A percentile compares a stretch with the other conserved stretches of the same genome.
phyloP scores from a whole-genome alignment of 768 basidiomycete species.

The Suillus discolor region DNA sequence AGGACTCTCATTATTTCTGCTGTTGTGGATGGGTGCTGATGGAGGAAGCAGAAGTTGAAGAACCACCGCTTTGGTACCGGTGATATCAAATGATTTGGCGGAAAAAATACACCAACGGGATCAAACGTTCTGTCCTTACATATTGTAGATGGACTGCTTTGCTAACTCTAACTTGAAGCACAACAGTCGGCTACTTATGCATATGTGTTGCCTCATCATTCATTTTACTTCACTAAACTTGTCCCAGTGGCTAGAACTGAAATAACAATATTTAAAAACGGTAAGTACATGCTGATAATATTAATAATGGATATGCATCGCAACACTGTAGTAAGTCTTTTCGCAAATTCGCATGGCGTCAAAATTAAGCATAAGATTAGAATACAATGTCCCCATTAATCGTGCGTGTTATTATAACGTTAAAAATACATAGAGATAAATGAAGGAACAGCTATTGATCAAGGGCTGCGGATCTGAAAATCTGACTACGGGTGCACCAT shows the following conservation, averaged over 20 bases:
- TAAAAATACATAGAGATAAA: not conserved
- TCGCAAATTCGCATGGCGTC: not conserved
- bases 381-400: not conserved
- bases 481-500: not conserved
- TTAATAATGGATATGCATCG: not conserved
- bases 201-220: not conserved
- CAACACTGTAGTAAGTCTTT: not conserved
- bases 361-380: not conserved
- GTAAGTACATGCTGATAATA: not conserved
- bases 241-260: not conserved
- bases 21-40: not conserved
- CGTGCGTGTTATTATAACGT: not conserved
- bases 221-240: not conserved
- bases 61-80: not conserved
- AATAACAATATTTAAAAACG: not conserved
- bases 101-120: not conserved
- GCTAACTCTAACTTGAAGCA: not conserved
- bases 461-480: not conserved
- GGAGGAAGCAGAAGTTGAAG: not conserved
- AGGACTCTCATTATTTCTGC: conserved; percentile 9
- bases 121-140: too few relatives aligned
- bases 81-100: not conserved
- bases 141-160: too few relatives aligned
- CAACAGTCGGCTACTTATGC: not conserved
- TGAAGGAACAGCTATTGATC: not conserved